Conservation (phyloP, 2,329 filamentous ascomycete genomes). For the Septoria linicola region DNA sequence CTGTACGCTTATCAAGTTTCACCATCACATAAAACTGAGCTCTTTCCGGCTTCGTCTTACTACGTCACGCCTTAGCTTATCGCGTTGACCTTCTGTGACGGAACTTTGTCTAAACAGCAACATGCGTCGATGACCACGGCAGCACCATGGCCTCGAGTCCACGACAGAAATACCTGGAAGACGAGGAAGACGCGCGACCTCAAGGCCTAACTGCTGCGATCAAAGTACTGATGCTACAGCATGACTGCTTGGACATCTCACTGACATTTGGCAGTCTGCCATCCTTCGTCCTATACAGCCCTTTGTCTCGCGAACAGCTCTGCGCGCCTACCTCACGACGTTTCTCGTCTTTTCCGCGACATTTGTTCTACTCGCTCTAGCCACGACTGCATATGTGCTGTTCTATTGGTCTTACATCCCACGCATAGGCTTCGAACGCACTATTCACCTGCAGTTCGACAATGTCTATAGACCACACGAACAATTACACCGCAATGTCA, state of each 20-base stretch:
- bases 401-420: slow-evolving; percentile 72
- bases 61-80: too few species aligned
- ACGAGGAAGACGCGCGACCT: slow-evolving; percentile 12
- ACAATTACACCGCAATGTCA: slow-evolving; percentile 4
- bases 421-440: slow-evolving; percentile 60
- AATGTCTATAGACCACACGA: slow-evolving; percentile 37
- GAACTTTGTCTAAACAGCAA: not conserved
- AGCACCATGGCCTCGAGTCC: slow-evolving; percentile 8
- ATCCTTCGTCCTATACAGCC: slow-evolving; percentile 55
- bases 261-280: slow-evolving; percentile 28
- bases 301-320: slow-evolving; percentile 61
- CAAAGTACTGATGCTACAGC: not conserved
- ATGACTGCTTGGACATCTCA: not conserved
- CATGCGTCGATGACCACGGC: not conserved
- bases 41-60: too few species aligned
- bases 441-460: slow-evolving; percentile 67
- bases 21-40: too few species aligned
- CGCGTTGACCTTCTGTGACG: too few species aligned
- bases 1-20: too few species aligned
- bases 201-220: slow-evolving; percentile 10
- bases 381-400: slow-evolving; percentile 60
- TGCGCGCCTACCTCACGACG: slow-evolving; percentile 63
- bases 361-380: slow-evolving; percentile 56
- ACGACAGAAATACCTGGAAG: slow-evolving; percentile 9
- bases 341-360: slow-evolving; percentile 55